A percentile compares a stretch with the other conserved stretches of the same genome.
phyloP scores from a whole-genome alignment of 306 rosid species.

The Abrus pulchellus region DNA sequence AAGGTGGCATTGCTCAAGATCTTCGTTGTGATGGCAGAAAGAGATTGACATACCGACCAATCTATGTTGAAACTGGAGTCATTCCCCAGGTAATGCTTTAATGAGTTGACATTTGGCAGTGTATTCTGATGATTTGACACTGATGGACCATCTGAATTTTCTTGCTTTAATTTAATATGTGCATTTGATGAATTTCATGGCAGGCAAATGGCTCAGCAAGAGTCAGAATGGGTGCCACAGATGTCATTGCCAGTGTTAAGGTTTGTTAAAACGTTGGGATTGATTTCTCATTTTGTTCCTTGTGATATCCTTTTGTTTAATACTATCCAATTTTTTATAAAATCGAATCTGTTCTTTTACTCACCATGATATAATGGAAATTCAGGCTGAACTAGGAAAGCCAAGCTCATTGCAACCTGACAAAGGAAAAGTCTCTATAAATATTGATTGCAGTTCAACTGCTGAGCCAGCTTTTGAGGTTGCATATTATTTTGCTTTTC shows the following conservation, averaged over 20 bases:
- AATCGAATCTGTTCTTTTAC: constrained; percentile 26
- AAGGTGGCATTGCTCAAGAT: constrained; percentile 91
- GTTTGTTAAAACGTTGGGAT: constrained; percentile 54
- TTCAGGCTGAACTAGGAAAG: constrained; percentile 95
- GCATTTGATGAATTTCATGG: constrained; percentile 42
- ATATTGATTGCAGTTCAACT: constrained; percentile 82
- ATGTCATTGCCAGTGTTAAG: constrained; percentile 91
- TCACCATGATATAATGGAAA: constrained; percentile 40
- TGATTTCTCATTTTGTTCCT: constrained; percentile 24
- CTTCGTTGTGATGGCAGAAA: constrained; percentile 90
- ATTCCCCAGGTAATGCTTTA: constrained; percentile 73
- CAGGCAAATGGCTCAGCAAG: constrained; percentile 93
- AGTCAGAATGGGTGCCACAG: constrained; percentile 82
- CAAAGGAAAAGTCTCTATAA: constrained; percentile 78
- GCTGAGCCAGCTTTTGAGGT: constrained; percentile 89
- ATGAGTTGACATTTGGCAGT: constrained; percentile 23
- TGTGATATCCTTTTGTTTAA: constrained; percentile 2
- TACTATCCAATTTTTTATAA: neutral
- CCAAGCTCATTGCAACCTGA: constrained; percentile 73
- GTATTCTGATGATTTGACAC: constrained; percentile 4
- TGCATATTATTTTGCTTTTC: constrained; percentile 23
- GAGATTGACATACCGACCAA: constrained; percentile 74
- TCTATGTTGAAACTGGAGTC: constrained; percentile 78
- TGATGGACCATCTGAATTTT: neutral
- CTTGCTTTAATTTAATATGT: neutral